Percentiles rank a stretch among this genome's conserved stretches.
Conservation (phyloP, 345 rosid genomes). For the Populus nigra region DNA sequence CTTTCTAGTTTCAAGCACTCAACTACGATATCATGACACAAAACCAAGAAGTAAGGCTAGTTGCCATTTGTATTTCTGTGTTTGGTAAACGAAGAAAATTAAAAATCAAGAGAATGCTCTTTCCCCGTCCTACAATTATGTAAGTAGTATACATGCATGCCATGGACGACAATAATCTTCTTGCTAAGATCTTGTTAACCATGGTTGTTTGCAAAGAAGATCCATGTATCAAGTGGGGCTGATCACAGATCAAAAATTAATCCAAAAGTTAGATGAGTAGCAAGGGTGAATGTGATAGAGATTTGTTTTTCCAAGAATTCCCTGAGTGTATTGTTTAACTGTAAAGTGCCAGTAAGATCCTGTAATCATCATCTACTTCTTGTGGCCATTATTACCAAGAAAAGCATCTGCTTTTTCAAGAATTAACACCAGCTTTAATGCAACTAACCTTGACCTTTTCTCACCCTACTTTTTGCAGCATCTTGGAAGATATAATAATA, state of each 20-base stretch:
- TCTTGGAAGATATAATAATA: not conserved
- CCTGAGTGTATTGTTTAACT: not conserved
- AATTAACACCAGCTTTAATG: not conserved
- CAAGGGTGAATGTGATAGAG: not conserved
- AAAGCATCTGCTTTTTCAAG: slow-evolving; percentile 14
- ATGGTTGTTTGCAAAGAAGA: not conserved
- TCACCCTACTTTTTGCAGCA: not conserved
- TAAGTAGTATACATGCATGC: not conserved
- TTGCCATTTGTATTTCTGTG: slow-evolving; percentile 10
- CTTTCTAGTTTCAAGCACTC: slow-evolving; percentile 3
- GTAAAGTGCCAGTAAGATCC: not conserved
- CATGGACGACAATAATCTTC: slow-evolving; percentile 14
- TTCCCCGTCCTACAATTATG: not conserved
- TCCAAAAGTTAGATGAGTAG: not conserved
- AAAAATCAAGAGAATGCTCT: not conserved
- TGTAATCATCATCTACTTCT: not conserved
- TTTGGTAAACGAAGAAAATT: not conserved
- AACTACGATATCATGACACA: not conserved
- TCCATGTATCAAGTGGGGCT: not conserved
- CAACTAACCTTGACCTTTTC: not conserved
- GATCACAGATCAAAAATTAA: not conserved
- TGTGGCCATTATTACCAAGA: not conserved
- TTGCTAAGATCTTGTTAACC: slow-evolving; percentile 1
- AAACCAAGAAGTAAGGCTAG: slow-evolving; percentile 11
- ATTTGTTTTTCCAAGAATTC: slow-evolving; percentile 9